Evolutionary conservation across 805 yeast species (phyloP).

Genomic region (Starmera quercuum): DNA sequence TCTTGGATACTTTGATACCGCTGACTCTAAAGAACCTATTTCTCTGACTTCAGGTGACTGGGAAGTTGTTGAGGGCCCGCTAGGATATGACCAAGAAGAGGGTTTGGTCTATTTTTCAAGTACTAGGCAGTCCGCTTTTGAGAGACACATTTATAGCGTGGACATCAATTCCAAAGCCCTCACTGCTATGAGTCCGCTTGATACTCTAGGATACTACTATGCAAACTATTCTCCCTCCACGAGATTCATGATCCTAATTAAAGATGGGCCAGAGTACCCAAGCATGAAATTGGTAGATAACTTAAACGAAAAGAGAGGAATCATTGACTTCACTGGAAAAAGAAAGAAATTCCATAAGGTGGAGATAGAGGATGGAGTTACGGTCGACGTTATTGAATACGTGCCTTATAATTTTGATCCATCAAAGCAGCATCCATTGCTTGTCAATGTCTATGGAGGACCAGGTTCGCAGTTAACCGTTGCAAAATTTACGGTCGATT

Average conservation of each 20-base stretch:
- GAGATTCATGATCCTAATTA: constrained; percentile 37
- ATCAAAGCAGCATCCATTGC: constrained; percentile 45
- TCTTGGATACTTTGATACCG: constrained; percentile 49
- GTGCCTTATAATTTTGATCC: constrained; percentile 50
- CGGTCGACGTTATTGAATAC: constrained; percentile 50
- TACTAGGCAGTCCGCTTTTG: constrained; percentile 42
- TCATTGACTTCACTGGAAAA: constrained; percentile 12
- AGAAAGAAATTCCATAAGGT: constrained; percentile 14
- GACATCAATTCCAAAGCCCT: constrained; percentile 24
- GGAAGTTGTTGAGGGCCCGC: constrained; percentile 44
- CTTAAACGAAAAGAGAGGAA: constrained; percentile 3
- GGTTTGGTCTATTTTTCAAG: constrained; percentile 48
- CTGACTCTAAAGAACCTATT: constrained; percentile 30
- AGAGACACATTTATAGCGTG: constrained; percentile 51
- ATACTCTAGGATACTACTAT: constrained; percentile 36
- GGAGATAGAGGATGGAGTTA: constrained; percentile 12
- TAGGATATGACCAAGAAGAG: constrained; percentile 37
- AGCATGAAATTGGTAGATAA: constrained; percentile 7
- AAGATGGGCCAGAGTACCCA: constrained; percentile 18
- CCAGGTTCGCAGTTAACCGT: constrained; percentile 66
- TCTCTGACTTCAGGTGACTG: constrained; percentile 39
- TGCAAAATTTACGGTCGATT: constrained; percentile 39
- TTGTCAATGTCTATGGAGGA: constrained; percentile 71
- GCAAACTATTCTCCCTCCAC: constrained; percentile 52
- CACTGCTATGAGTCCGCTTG: constrained; percentile 23